Evolutionary conservation across 257 asterid genomes (phyloP).

Genomic region (Solanum gandarillasii): DNA sequence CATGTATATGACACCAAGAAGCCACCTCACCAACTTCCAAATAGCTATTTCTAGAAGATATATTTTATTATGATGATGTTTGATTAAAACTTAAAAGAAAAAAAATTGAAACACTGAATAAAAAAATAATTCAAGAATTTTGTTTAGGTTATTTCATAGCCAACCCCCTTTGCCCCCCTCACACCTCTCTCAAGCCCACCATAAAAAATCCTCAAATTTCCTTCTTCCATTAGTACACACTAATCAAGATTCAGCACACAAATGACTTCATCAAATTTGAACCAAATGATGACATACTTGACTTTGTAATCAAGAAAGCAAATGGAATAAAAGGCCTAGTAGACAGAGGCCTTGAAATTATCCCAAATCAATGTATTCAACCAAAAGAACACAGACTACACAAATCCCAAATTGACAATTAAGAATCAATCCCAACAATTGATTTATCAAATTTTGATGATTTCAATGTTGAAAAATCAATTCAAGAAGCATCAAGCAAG

Average conservation of each 20-base stretch:
- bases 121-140: too few relatives aligned
- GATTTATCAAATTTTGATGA: slow-evolving; percentile 32
- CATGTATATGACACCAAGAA: neutral
- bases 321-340: slow-evolving; percentile 41
- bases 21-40: neutral
- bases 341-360: slow-evolving; percentile 7
- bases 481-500: slow-evolving; percentile 31
- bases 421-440: slow-evolving; percentile 35
- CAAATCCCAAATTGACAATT: neutral
- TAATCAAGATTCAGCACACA: too few relatives aligned
- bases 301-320: slow-evolving; percentile 25
- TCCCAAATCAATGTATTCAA: slow-evolving; percentile 26
- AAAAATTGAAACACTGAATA: too few relatives aligned
- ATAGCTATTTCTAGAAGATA: neutral
- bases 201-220: neutral
- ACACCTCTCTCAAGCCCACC: neutral
- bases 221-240: neutral
- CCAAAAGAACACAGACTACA: neutral
- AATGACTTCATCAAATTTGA: neutral
- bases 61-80: neutral
- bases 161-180: too few relatives aligned
- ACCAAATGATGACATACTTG: slow-evolving; percentile 10
- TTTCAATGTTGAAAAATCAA: slow-evolving; percentile 7
- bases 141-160: neutral
- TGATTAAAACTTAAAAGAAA: neutral